Evolutionary conservation across 2,329 filamentous ascomycete genomes (phyloP).

Genomic region (Stachybotrys chlorohalonatus): DNA sequence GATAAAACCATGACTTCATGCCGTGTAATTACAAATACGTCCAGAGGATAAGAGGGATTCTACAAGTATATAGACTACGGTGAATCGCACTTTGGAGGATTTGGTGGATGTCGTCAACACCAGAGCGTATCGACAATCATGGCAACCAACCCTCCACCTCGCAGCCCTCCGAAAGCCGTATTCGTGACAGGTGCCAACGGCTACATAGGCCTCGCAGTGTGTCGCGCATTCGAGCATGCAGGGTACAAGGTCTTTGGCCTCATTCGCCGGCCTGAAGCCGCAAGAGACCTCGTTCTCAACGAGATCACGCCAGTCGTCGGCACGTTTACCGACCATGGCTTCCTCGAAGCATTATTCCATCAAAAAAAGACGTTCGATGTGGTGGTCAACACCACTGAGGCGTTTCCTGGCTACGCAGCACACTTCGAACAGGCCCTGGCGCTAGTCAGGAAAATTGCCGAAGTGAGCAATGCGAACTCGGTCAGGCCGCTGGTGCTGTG

Average conservation of each 20-base stretch:
- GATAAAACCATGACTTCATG: no score
- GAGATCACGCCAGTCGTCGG: constrained; percentile 33
- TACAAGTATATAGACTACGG: no score
- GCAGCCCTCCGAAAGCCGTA: constrained; percentile 14
- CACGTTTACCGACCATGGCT: constrained; percentile 21
- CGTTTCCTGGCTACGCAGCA: constrained; percentile 25
- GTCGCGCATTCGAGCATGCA: constrained; percentile 32
- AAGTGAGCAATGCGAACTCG: constrained; percentile 19
- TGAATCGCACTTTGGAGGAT: no score
- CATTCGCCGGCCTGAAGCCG: constrained; percentile 22
- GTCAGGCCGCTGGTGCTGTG: constrained; percentile 32
- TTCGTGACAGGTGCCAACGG: constrained; percentile 39
- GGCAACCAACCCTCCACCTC: not conserved
- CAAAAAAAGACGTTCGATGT: constrained; percentile 24
- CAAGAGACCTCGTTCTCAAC: constrained; percentile 16
- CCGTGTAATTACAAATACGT: no score
- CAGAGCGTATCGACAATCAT: no score
- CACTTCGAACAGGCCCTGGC: constrained; percentile 27
- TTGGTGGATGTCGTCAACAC: no score
- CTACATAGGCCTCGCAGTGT: constrained; percentile 36
- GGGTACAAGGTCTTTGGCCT: constrained; percentile 37
- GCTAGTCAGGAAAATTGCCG: constrained; percentile 23
- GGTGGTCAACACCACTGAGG: constrained; percentile 33
- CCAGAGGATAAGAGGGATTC: no score
- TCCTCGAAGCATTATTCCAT: constrained; percentile 13